Conservation (phyloP, 2,329 filamentous ascomycete species). For the Aspergillus sergii region DNA sequence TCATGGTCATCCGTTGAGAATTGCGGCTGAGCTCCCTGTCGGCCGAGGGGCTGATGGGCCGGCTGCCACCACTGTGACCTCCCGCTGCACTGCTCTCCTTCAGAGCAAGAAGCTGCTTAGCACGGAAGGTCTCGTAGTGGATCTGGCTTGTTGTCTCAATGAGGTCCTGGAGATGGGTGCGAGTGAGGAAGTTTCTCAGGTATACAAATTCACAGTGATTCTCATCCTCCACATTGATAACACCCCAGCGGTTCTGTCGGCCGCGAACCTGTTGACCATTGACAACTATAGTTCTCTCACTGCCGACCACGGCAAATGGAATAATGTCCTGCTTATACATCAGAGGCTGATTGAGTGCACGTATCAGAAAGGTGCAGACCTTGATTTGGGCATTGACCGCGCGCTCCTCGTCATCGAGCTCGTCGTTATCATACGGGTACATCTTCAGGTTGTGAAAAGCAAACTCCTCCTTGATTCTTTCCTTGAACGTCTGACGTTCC, state of each 20-base stretch:
- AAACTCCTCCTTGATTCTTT: constrained; percentile 99
- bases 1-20: constrained; percentile 98
- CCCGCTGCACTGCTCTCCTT: constrained; percentile 96
- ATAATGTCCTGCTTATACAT: constrained; percentile 72
- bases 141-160: constrained; percentile 99
- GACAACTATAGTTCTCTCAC: constrained; percentile 96
- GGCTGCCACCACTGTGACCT: constrained; percentile 67
- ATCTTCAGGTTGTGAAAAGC: constrained; percentile 99
- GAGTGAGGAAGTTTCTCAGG: constrained; percentile 95
- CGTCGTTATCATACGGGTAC: constrained; percentile 99
- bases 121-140: constrained; percentile 99
- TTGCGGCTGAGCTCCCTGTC: constrained; percentile 95
- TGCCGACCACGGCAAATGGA: constrained; percentile 96
- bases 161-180: constrained; percentile 96
- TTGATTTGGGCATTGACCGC: constrained; percentile 94
- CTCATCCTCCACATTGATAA: constrained; percentile 99
- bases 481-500: constrained; percentile 95
- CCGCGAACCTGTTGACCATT: constrained; percentile 96
- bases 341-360: constrained; percentile 39
- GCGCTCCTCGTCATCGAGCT: constrained; percentile 96
- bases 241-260: constrained; percentile 98
- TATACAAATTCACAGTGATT: constrained; percentile 99
- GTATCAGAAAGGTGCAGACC: constrained; percentile 55
- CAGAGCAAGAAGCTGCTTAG: constrained; percentile 95
- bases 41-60: constrained; percentile 92